These are phyloP conservation scores for Lepidium africanum DNA, from an alignment of 345 rosid genomes.

Conservation along the genomic window DNA sequence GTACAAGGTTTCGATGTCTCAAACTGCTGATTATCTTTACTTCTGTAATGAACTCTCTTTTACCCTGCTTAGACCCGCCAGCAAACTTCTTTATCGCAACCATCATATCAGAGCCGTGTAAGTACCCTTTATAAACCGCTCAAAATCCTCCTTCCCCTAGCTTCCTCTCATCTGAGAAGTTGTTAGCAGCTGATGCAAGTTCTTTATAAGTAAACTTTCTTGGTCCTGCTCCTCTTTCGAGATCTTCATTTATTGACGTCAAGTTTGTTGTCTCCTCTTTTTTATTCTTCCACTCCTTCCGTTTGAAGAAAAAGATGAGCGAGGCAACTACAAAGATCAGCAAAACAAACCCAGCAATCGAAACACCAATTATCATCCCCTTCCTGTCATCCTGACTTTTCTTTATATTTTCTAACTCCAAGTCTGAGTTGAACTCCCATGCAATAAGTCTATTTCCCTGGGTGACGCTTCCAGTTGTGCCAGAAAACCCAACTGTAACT, in stretches of 20 bases:
- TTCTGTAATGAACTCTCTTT: slow-evolving; percentile 42
- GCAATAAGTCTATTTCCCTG: slow-evolving; percentile 29
- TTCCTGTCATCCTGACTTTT: not conserved
- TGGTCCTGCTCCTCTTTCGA: slow-evolving; percentile 53
- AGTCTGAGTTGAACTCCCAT: slow-evolving; percentile 37
- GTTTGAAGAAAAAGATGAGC: not conserved
- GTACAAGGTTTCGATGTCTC: slow-evolving; percentile 55
- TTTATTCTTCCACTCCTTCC: slow-evolving; percentile 11
- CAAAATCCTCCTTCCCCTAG: too few relatives aligned
- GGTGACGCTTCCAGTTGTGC: slow-evolving; percentile 11
- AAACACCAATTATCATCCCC: slow-evolving; percentile 1
- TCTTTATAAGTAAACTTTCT: slow-evolving; percentile 40
- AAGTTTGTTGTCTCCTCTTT: slow-evolving; percentile 10
- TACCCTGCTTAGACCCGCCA: slow-evolving; percentile 40
- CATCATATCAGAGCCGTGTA: slow-evolving; percentile 16
- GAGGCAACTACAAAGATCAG: not conserved
- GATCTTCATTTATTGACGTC: slow-evolving; percentile 33
- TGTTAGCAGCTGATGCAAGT: slow-evolving; percentile 41
- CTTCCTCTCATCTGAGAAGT: slow-evolving; percentile 27
- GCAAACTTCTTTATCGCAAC: slow-evolving; percentile 50
- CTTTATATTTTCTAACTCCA: slow-evolving; percentile 19
- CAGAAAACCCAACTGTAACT: slow-evolving; percentile 42
- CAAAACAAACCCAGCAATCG: slow-evolving; percentile 19
- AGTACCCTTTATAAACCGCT: slow-evolving; percentile 25
- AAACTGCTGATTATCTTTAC: slow-evolving; percentile 51